Percentiles rank a stretch among this genome's conserved stretches.
These are phyloP conservation scores for Chlamydomonas eustigma DNA, from an alignment of 139 green algal species.

Conservation along the genomic window DNA sequence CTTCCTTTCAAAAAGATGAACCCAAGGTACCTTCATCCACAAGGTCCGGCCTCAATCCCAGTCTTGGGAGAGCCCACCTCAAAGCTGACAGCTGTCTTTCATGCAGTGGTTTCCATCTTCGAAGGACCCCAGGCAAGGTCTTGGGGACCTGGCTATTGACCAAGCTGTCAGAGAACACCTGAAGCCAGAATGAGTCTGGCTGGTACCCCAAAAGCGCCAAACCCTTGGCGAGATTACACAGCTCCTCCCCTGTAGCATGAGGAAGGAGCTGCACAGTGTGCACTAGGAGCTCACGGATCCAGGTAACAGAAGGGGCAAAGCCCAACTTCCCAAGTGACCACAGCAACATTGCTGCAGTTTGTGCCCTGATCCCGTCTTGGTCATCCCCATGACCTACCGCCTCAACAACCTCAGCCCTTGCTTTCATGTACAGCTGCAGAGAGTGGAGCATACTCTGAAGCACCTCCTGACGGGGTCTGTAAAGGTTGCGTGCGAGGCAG, in stretches of 20 bases:
- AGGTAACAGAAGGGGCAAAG: background rate
- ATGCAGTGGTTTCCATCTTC: too few relatives aligned
- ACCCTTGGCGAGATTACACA: constrained; percentile 2
- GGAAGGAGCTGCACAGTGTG: background rate
- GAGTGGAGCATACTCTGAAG: too few relatives aligned
- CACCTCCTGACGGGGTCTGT: background rate
- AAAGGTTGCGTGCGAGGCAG: background rate
- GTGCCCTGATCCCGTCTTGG: background rate
- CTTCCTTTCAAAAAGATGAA: too few relatives aligned
- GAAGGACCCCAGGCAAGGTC: too few relatives aligned
- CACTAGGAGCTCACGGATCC: background rate
- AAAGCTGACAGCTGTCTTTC: too few relatives aligned
- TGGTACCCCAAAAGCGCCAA: background rate
- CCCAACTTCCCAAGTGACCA: background rate
- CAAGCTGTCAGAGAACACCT: background rate
- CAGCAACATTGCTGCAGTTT: background rate
- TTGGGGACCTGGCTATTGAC: background rate
- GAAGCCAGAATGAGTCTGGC: background rate
- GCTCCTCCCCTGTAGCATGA: background rate
- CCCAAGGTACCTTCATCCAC: too few relatives aligned
- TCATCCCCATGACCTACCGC: too few relatives aligned
- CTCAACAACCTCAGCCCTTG: background rate
- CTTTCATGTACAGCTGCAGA: background rate
- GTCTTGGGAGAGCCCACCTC: too few relatives aligned
- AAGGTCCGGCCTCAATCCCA: too few relatives aligned